Evolutionary conservation across 129 eudicot species (phyloP), one percentile per base, ranked within the genome.

Genomic region (Tagetes patula): DNA sequence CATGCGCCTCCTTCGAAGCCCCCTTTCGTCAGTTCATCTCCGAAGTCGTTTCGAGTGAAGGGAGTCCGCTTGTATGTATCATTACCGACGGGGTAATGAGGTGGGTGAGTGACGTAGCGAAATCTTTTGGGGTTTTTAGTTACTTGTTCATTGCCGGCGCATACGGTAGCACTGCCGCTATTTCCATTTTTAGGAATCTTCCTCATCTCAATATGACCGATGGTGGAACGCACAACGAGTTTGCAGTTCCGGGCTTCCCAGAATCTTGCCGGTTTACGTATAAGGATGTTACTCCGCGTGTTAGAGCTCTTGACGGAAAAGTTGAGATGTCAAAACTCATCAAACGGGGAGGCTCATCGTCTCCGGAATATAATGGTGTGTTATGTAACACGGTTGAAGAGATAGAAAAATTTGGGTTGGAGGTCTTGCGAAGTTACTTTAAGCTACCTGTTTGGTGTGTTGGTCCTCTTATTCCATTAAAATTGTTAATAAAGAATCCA

Each of bases 61-160:
- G 38, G 7, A 69, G 56, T n/a, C 85, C 87, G n/a, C 89, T 88
- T 0, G 71, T 83, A 0, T 91, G 96, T 70, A 75, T 92, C 14
- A 76, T 92, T 13, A 82, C 93, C 8, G 98, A 92, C 69, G 53
- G 77, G 10, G 82, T 87, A 48, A 77, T 69, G 80, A 91, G 91
- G 0, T 92, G 96, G 96, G 88, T 95, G 33, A 78, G 71, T 72
- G 79, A 55, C 12, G 91, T 89, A 3, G 95, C 96, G 0, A 65
- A 74, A 12, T 72, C 56, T 39, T 77, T 71, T 4, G 61, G 74
- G 0, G 76, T 78, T 5, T 6, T 55, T 3, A 84, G 83, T 56
- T 79, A 87, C 50, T 14, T 65, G 3, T 89, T 89, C 77, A 74
- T 78, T 66, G 89, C 96, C 10, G 95, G 98, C 3, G 96, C 98